phyloP scores from a whole-genome alignment of 768 basidiomycete species.

The Rickenella mellea region DNA sequence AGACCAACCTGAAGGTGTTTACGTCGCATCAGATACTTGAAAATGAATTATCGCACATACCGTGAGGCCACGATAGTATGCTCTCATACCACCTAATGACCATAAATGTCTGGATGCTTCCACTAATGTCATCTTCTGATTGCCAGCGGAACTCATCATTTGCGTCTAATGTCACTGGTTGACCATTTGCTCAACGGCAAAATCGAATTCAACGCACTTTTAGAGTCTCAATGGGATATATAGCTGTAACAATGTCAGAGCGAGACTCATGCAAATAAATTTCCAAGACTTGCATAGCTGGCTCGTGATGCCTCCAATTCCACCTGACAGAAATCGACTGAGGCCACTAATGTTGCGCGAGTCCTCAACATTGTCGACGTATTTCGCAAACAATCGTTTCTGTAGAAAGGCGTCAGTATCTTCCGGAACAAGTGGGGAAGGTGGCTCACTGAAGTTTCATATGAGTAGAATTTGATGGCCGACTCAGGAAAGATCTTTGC shows the following conservation, averaged over 20 bases:
- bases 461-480: conserved; percentile 95
- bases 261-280: conserved; percentile 5
- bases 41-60: conserved; percentile 38
- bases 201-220: conserved; percentile 42
- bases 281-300: conserved; percentile 62
- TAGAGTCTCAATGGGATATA: conserved; percentile 93
- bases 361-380: conserved; percentile 89
- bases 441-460: conserved; percentile 77
- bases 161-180: conserved; percentile 47
- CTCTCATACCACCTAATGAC: conserved; percentile 65
- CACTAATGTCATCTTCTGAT: conserved; percentile 45
- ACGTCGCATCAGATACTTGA: conserved; percentile 11
- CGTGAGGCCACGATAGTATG: conserved; percentile 85
- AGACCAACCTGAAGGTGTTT: conserved; percentile 65
- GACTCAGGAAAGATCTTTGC: conserved; percentile 96
- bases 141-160: conserved; percentile 86
- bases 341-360: conserved; percentile 79
- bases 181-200: neutral
- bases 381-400: conserved; percentile 91
- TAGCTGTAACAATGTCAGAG: conserved; percentile 43
- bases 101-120: conserved; percentile 67
- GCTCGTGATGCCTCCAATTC: conserved; percentile 89
- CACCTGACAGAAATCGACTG: conserved; percentile 91
- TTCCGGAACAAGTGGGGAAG: conserved; percentile 6
- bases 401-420: conserved; percentile 21